Percentiles rank a stretch among this genome's conserved stretches.
Evolutionary conservation across 2,329 filamentous ascomycete species (phyloP).

Genomic region (Alternaria dauci): DNA sequence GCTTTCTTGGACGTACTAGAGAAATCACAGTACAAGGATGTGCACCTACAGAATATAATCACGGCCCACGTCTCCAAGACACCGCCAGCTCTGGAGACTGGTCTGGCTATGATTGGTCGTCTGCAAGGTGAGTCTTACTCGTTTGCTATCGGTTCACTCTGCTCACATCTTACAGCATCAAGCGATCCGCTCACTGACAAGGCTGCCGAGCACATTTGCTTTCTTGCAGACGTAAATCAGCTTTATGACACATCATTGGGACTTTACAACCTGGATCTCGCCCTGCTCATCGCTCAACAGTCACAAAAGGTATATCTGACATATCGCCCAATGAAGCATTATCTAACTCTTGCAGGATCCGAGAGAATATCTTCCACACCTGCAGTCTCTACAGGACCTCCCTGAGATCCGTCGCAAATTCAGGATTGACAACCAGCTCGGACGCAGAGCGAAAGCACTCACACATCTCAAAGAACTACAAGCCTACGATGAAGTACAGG

Average conservation of each 20-base stretch:
- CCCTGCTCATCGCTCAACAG: slow-evolving; percentile 90
- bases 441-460: slow-evolving; percentile 78
- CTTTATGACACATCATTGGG: slow-evolving; percentile 91
- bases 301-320: slow-evolving; percentile 72
- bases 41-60: slow-evolving; percentile 86
- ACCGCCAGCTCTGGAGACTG: slow-evolving; percentile 88
- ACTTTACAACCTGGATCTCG: slow-evolving; percentile 88
- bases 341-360: slow-evolving; percentile 66
- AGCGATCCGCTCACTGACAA: slow-evolving; percentile 74
- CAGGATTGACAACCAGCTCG: slow-evolving; percentile 87
- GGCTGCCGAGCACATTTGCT: slow-evolving; percentile 96
- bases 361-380: slow-evolving; percentile 92
- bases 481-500: slow-evolving; percentile 78
- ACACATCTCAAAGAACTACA: slow-evolving; percentile 76
- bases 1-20: slow-evolving; percentile 76
- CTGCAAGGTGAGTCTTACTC: slow-evolving; percentile 59
- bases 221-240: slow-evolving; percentile 90
- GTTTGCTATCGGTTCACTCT: not conserved
- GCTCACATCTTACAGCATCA: slow-evolving; percentile 24
- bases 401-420: slow-evolving; percentile 76
- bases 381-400: slow-evolving; percentile 84
- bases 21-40: slow-evolving; percentile 60
- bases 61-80: slow-evolving; percentile 94
- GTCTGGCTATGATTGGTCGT: slow-evolving; percentile 78
- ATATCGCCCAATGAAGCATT: not conserved